Base-by-base conservation (phyloP, 2,329 filamentous ascomycete species). In the Cercospora nicotianae region DNA sequence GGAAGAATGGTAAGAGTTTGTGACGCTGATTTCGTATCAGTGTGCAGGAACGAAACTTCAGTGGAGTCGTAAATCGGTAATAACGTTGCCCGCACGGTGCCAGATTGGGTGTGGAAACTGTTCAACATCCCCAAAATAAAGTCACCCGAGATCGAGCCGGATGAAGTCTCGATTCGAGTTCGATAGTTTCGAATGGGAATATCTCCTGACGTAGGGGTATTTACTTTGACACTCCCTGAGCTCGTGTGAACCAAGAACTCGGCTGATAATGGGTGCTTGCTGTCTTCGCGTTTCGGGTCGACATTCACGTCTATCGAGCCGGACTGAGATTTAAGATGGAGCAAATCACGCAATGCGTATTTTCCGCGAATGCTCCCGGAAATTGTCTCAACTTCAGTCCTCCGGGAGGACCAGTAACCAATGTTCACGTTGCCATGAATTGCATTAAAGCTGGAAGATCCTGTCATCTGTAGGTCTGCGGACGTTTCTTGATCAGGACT, bases 121-220 rank as follows among this genome's bases (percentile, higher is more conserved):
- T 81, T 81, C 2, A 70, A 70, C 1, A 77, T 76, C 18, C 81
- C 81, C 60, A 82, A 80, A 63, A 83, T 78, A 63, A 80, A 81
- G 0, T 70, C 76, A 0, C 81, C 81, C 9, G 74, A 72, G 3
- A 83, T 73, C 3, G 78, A 77, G 12, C 79, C 79, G 5, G 79
- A 80, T 0, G 72, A 75, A 0, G 77, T 79, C 57, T 79, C 76
- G 67, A 83, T 72, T 18, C 74, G 75, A 16, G 78, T 79, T 20
- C 77, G 74, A 67, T 82, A 83, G 63, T 82, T 78, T 39, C 82
- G 79, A 9, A 79, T 74, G 1, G 81, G 80, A n/a, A 72, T 62
- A 23, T 69, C 48, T 13, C 58, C 61, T 7, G 51, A 26, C 4
- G 67, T 64, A 1, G 73, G 76, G 36, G 80, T 79, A 48, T 77